Base-by-base conservation (phyloP, 192 early-diverging fungal species). In the Coemansia sp. region DNA sequence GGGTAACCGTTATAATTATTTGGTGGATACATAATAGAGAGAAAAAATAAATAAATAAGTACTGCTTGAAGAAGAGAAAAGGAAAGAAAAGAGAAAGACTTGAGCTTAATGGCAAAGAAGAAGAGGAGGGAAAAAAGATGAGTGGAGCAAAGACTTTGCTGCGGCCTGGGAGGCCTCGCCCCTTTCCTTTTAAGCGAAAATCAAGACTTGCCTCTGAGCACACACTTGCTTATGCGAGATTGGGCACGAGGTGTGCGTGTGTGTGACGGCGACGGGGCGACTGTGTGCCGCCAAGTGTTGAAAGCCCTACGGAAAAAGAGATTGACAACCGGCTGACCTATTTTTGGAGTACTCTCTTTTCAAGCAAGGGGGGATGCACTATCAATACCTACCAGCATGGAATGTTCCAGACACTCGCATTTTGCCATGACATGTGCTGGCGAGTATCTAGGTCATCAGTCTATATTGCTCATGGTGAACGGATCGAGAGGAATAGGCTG, bases 11-110 rank as follows among this genome's bases (percentile, higher is more conserved):
- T 51, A 46, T 61, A 61, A 45, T 61, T 53, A 36, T 39, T 51
- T 31, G 67, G 73, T 40, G 73, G 73, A 63, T 70, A 76, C 68
- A 70, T 70, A 31, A 4, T 59, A 17, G 13, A 41, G 29, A 13
- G 29, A n/a, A 44, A 32, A 31, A 50, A 46, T 42, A 55, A 44
- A 40, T 7, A n/a, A 50, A 50, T 17, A 64, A 50, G 29, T 32
- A 13, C 4, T 19, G 46, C 19, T 10, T 50, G 27, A 31, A 51
- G 27, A 48, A 27, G n/a, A 59, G 51, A 53, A 27, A 44, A 58
- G 22, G 19, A 22, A 15, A 60, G n/a, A 55, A 66, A 3, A 65
- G 17, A 13, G 27, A 2, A 32, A 66, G 65, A 53, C 44, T 64
- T 19, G 38, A 4, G 9, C 10, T 6, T 32, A 34, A 24, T 8